Evolutionary conservation across 2,329 filamentous ascomycete genomes (phyloP).

Genomic region (Penicillium sp.): DNA sequence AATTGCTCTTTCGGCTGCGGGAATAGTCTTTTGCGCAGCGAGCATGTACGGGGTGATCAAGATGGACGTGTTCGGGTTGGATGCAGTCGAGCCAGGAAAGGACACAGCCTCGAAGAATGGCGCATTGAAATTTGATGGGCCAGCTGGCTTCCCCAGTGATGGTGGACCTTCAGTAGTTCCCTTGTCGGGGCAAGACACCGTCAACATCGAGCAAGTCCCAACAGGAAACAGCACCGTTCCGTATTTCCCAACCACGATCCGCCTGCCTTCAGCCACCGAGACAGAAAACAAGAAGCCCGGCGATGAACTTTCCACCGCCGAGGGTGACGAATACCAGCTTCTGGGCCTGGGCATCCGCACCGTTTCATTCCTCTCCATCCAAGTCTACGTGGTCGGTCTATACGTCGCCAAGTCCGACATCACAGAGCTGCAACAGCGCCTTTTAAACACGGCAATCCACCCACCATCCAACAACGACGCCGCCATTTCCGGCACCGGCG

Average conservation of each 20-base stretch:
- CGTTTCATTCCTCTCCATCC: conserved; percentile 81
- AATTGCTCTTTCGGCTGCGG: conserved; percentile 32
- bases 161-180: conserved; percentile 32
- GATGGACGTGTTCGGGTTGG: conserved; percentile 33
- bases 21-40: conserved; percentile 37
- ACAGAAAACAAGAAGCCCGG: conserved; percentile 31
- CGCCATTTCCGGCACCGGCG: conserved; percentile 46
- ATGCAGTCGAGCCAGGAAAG: conserved; percentile 16
- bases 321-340: conserved; percentile 66
- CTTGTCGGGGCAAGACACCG: conserved; percentile 44
- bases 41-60: conserved; percentile 42
- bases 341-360: conserved; percentile 82
- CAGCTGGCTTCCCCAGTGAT: conserved; percentile 32
- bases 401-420: conserved; percentile 85
- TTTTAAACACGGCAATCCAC: conserved; percentile 63
- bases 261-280: conserved; percentile 49
- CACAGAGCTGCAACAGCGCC: conserved; percentile 67
- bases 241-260: conserved; percentile 68
- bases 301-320: conserved; percentile 34
- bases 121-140: conserved; percentile 39
- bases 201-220: conserved; percentile 65
- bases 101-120: conserved; percentile 11
- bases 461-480: conserved; percentile 24
- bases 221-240: conserved; percentile 79
- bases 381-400: conserved; percentile 91